These are phyloP conservation scores for Pseudognaphalium luteoalbum DNA, from an alignment of 129 eudicot species.

Conservation along the genomic window DNA sequence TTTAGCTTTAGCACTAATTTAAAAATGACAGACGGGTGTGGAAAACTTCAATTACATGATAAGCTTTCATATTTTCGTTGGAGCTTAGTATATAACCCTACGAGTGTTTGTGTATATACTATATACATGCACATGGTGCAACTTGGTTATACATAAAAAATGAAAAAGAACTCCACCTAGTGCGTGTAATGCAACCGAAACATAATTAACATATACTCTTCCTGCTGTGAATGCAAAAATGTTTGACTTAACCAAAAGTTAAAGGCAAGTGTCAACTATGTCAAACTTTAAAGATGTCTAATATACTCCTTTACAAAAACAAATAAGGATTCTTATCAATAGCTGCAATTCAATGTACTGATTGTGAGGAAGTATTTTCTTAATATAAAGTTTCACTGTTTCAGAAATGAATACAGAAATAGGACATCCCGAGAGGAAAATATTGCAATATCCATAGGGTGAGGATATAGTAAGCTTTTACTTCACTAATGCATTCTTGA, in stretches of 20 bases:
- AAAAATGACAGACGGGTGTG: no score
- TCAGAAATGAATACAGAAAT: background rate
- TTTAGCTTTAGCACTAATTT: no score
- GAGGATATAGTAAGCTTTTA: background rate
- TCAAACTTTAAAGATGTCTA: background rate
- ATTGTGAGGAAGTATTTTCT: background rate
- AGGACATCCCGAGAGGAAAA: background rate
- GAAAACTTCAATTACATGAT: no score
- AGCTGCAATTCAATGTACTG: background rate
- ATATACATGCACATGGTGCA: background rate
- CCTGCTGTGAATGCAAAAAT: no score
- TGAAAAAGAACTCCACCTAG: background rate
- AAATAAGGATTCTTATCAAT: background rate
- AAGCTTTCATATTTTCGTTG: no score
- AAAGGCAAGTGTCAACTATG: background rate
- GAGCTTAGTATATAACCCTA: no score
- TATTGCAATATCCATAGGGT: background rate
- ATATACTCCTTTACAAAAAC: background rate
- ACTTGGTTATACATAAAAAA: background rate
- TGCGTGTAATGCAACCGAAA: no score
- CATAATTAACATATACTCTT: no score
- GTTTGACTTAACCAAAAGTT: background rate
- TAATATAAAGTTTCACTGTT: background rate
- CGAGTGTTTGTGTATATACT: background rate
- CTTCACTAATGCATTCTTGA: background rate